Conservation (phyloP, 805 yeast species). For the Candida maesae region DNA sequence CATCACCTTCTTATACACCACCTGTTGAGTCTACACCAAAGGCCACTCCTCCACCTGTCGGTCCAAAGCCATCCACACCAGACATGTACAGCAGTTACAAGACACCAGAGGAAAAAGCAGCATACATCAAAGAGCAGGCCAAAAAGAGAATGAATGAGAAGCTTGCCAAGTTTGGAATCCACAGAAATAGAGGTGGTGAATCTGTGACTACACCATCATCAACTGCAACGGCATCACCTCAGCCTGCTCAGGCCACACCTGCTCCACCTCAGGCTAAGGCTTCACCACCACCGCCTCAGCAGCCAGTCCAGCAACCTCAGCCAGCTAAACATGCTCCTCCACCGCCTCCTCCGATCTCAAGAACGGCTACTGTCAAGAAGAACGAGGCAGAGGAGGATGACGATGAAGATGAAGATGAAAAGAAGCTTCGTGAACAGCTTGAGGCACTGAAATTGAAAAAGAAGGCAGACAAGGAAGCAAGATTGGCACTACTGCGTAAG, state of each 20-base stretch:
- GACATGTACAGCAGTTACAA: slow-evolving; percentile 30
- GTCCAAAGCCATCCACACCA: slow-evolving; percentile 23
- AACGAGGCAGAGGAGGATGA: slow-evolving; percentile 29
- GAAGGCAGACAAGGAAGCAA: slow-evolving; percentile 56
- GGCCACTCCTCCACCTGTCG: slow-evolving; percentile 17
- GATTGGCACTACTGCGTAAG: slow-evolving; percentile 51
- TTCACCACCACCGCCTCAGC: slow-evolving; percentile 3
- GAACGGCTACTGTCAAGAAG: background rate
- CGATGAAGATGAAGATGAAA: slow-evolving; percentile 48
- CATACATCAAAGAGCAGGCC: slow-evolving; percentile 79
- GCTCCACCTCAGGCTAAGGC: background rate
- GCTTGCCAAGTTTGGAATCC: slow-evolving; percentile 70
- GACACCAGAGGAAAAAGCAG: slow-evolving; percentile 66
- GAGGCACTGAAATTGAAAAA: slow-evolving; percentile 45
- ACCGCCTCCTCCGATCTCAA: background rate
- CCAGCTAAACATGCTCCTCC: background rate
- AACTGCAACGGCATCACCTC: slow-evolving; percentile 5
- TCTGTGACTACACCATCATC: background rate
- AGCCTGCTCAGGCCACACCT: slow-evolving; percentile 2
- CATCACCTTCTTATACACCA: background rate
- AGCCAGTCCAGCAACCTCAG: slow-evolving; percentile 1
- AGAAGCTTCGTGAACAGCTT: slow-evolving; percentile 37
- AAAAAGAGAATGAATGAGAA: slow-evolving; percentile 80
- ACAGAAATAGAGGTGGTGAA: slow-evolving; percentile 29
- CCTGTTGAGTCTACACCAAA: slow-evolving; percentile 17